Conservation (phyloP, 352 stramenopile genomes). For the Pythium diclinum region DNA sequence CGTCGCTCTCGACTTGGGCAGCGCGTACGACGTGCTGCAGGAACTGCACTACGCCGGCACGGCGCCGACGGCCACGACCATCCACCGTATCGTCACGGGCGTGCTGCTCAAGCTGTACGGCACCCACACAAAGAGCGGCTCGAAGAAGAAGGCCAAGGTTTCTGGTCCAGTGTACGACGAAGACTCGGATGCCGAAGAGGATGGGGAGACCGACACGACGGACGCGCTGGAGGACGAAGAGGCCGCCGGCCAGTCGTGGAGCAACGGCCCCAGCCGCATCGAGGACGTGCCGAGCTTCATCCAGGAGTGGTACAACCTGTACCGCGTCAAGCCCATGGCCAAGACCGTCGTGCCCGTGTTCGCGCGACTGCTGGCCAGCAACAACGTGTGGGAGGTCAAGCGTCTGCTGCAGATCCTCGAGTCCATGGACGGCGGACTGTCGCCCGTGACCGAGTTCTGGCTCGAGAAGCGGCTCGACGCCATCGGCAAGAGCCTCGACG, state of each 20-base stretch:
- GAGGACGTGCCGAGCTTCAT: constrained; percentile 70
- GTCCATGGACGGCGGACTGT: constrained; percentile 65
- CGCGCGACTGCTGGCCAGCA: constrained; percentile 45
- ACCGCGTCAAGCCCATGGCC: constrained; percentile 53
- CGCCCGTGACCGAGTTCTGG: constrained; percentile 64
- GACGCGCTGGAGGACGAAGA: constrained; percentile 15
- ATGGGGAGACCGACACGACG: constrained; percentile 16
- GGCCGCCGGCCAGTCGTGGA: constrained; percentile 4
- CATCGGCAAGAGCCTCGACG: constrained; percentile 54
- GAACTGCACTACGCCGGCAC: constrained; percentile 80
- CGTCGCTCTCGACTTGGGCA: constrained; percentile 41
- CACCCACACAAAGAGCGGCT: constrained; percentile 15
- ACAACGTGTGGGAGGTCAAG: constrained; percentile 57
- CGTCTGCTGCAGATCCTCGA: constrained; percentile 77
- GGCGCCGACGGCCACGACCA: constrained; percentile 56
- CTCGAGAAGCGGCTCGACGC: constrained; percentile 62
- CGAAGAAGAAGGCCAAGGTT: constrained; percentile 10
- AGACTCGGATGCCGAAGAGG: constrained; percentile 31
- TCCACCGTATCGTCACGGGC: constrained; percentile 69
- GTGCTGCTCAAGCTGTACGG: constrained; percentile 43
- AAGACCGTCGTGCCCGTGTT: constrained; percentile 79
- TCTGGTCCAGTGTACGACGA: constrained; percentile 17
- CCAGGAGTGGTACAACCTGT: constrained; percentile 87
- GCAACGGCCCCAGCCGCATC: constrained; percentile 40
- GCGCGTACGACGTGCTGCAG: constrained; percentile 62